These are phyloP conservation scores for Boletus rufocinnamomeus DNA, from an alignment of 768 basidiomycete genomes.

Conservation along the genomic window DNA sequence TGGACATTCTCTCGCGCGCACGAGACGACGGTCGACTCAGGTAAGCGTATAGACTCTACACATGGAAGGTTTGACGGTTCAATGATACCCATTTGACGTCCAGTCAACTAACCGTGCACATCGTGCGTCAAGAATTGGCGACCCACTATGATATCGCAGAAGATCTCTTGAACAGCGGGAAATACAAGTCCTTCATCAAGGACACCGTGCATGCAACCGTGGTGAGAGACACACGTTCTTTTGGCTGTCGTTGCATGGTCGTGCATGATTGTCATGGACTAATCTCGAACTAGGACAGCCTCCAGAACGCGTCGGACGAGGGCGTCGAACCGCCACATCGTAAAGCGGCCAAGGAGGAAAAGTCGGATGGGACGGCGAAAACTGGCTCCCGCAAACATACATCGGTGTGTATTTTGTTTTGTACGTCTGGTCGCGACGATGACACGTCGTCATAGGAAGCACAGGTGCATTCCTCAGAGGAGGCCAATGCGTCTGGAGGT, in stretches of 20 bases:
- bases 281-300: conserved; percentile 7
- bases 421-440: background rate
- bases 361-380: conserved; percentile 4
- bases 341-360: conserved; percentile 12
- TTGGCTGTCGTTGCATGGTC: background rate
- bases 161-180: conserved; percentile 43
- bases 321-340: background rate
- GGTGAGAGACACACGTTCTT: conserved; percentile 2
- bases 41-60: conserved; percentile 7
- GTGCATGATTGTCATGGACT: conserved; percentile 1
- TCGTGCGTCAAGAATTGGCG: conserved; percentile 55
- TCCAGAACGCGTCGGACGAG: conserved; percentile 11
- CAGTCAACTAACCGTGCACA: conserved; percentile 46
- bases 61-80: background rate
- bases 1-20: conserved; percentile 26
- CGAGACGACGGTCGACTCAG: conserved; percentile 23
- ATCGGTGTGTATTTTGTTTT: conserved; percentile 11
- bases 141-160: conserved; percentile 43
- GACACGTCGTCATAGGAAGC: conserved; percentile 2
- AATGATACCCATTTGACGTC: conserved; percentile 5
- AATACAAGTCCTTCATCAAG: conserved; percentile 52
- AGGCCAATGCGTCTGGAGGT: conserved; percentile 1
- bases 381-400: conserved; percentile 10
- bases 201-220: conserved; percentile 19
- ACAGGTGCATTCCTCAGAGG: background rate